phyloP scores from a whole-genome alignment of 2,329 filamentous ascomycete genomes.

The Ophiostoma montium region DNA sequence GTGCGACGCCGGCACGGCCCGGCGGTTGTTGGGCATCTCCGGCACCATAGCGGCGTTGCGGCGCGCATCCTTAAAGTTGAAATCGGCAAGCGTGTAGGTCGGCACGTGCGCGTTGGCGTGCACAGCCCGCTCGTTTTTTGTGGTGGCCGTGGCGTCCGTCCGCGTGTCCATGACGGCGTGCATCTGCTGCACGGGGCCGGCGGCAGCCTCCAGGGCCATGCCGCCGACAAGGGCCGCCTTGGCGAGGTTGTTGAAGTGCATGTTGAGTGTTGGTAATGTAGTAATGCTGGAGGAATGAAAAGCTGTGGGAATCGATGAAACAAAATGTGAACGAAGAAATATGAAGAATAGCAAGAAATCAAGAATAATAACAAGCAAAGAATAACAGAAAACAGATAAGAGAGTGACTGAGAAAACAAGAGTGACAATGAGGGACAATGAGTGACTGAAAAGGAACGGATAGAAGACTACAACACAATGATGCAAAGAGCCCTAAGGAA shows the following conservation, averaged over 20 bases:
- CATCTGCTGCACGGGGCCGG: conserved; percentile 5
- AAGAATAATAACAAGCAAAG: background rate
- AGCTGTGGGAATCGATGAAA: background rate
- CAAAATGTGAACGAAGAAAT: background rate
- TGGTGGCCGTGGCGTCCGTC: background rate
- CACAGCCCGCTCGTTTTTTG: background rate
- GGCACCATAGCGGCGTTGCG: background rate
- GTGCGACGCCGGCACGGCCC: conserved; percentile 15
- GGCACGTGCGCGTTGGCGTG: background rate
- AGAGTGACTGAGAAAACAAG: background rate
- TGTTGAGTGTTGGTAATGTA: background rate
- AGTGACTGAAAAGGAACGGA: background rate
- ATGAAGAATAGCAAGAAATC: no score
- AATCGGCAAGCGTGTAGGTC: background rate
- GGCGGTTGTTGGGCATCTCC: background rate
- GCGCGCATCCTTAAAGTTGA: background rate
- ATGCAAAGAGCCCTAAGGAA: background rate
- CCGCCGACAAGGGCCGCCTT: conserved; percentile 6
- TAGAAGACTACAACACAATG: no score
- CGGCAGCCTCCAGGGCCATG: conserved; percentile 9
- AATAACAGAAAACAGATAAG: background rate
- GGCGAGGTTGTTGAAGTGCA: conserved; percentile 10
- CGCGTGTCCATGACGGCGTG: background rate
- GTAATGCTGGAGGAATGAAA: background rate
- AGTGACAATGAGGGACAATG: background rate